Conservation (phyloP, 192 early-diverging fungal genomes). For the Mortierella claussenii region DNA sequence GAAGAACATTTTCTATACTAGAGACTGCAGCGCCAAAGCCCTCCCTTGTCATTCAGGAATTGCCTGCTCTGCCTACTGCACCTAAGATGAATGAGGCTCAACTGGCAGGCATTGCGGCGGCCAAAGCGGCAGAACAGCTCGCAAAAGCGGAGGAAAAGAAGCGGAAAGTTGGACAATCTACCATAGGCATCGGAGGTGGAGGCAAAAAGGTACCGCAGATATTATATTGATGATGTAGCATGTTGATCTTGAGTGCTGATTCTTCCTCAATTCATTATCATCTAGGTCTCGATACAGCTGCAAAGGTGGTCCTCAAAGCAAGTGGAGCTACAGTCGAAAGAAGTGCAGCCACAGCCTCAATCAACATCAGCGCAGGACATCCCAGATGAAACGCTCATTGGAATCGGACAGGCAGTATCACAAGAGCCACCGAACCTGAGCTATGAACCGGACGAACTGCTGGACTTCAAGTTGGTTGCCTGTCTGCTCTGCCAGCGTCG, state of each 20-base stretch:
- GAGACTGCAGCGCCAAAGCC: not conserved
- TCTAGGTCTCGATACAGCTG: constrained; percentile 38
- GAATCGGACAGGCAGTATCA: too few species aligned
- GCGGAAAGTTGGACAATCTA: constrained; percentile 23
- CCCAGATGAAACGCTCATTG: too few species aligned
- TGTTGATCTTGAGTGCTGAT: too few species aligned
- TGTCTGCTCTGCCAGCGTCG: constrained; percentile 72
- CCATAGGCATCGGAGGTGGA: constrained; percentile 41
- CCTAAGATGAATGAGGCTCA: constrained; percentile 38
- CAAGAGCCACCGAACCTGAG: too few species aligned
- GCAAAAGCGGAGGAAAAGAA: constrained; percentile 43
- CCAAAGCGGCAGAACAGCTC: constrained; percentile 43
- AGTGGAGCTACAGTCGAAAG: constrained; percentile 27
- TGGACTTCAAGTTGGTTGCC: constrained; percentile 58
- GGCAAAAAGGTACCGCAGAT: constrained; percentile 47
- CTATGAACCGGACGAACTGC: constrained; percentile 45
- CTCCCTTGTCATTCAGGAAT: constrained; percentile 11
- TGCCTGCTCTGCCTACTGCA: constrained; percentile 37
- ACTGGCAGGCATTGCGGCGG: constrained; percentile 45
- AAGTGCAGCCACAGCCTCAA: not conserved
- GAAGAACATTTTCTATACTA: too few species aligned
- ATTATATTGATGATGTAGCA: not conserved
- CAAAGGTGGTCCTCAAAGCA: constrained; percentile 47
- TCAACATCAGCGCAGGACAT: too few species aligned
- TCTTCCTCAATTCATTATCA: not conserved